These are phyloP conservation scores for Dipteronia sinensis DNA, from an alignment of 345 rosid species.

Conservation along the genomic window DNA sequence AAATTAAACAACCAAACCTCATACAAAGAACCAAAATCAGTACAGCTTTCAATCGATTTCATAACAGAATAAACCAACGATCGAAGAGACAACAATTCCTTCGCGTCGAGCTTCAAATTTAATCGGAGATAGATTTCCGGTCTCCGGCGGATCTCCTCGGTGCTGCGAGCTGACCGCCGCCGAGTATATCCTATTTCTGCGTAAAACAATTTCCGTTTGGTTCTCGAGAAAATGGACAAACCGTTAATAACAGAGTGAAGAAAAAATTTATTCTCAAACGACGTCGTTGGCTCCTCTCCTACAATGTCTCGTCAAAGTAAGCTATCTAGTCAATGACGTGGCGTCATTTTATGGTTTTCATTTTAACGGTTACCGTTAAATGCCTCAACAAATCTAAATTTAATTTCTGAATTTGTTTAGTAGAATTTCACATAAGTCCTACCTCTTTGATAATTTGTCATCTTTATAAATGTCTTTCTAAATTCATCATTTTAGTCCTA, in stretches of 20 bases:
- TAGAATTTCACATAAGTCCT: too few species aligned
- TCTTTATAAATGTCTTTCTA: too few species aligned
- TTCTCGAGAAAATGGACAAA: background rate
- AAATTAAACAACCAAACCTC: slow-evolving; percentile 23
- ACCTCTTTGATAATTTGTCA: too few species aligned
- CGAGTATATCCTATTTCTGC: slow-evolving; percentile 22
- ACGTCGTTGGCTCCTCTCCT: too few species aligned
- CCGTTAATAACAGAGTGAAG: background rate
- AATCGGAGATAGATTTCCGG: slow-evolving; percentile 9
- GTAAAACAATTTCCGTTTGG: background rate
- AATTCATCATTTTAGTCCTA: too few species aligned
- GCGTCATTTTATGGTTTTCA: too few species aligned
- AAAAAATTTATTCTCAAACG: background rate
- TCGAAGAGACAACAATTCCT: slow-evolving; percentile 25
- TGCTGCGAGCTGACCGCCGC: background rate
- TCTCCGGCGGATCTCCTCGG: slow-evolving; percentile 6
- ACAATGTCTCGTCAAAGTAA: too few species aligned
- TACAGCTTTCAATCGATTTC: slow-evolving; percentile 32
- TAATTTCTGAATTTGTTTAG: too few species aligned
- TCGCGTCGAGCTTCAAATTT: slow-evolving; percentile 32
- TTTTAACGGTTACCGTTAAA: too few species aligned
- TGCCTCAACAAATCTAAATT: too few species aligned
- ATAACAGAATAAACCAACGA: slow-evolving; percentile 36
- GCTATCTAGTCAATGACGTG: too few species aligned
- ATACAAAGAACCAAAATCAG: slow-evolving; percentile 31